phyloP scores from a whole-genome alignment of 805 yeast species.

The Metschnikowia gelsemii region DNA sequence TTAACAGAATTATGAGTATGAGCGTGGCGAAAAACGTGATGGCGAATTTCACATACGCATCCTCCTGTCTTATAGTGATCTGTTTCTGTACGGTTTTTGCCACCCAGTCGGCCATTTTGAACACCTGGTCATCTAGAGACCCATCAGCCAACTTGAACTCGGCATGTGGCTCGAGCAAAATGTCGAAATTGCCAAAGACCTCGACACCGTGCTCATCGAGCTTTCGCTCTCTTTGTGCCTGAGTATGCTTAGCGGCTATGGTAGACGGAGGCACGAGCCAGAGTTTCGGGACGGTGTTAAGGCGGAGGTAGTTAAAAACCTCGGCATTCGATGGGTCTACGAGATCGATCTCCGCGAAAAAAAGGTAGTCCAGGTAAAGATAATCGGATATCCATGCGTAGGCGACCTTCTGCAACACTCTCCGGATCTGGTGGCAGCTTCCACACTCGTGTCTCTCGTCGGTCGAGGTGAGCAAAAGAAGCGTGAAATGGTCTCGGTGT shows the following conservation, averaged over 20 bases:
- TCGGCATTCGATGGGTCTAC: conserved; percentile 38
- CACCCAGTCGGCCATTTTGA: conserved; percentile 55
- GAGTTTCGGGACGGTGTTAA: conserved; percentile 61
- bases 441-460: conserved; percentile 44
- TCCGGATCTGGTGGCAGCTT: conserved; percentile 46
- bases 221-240: conserved; percentile 9
- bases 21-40: conserved; percentile 49
- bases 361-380: conserved; percentile 39
- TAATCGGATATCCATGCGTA: conserved; percentile 45
- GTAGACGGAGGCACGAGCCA: conserved; percentile 60
- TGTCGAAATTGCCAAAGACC: conserved; percentile 18
- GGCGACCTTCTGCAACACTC: conserved; percentile 42
- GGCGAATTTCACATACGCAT: conserved; percentile 43
- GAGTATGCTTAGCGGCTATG: conserved; percentile 17
- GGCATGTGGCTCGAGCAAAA: conserved; percentile 31
- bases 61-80: conserved; percentile 42
- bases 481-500: conserved; percentile 47
- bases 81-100: conserved; percentile 45
- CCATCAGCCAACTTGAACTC: conserved; percentile 40
- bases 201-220: conserved; percentile 26
- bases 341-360: conserved; percentile 54
- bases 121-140: conserved; percentile 34
- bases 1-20: conserved; percentile 44
- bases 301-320: conserved; percentile 40
- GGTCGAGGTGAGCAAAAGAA: conserved; percentile 54